A percentile compares a stretch with the other conserved stretches of the same genome.
phyloP scores from a whole-genome alignment of 805 yeast species.

The Hanseniaspora thailandica region DNA sequence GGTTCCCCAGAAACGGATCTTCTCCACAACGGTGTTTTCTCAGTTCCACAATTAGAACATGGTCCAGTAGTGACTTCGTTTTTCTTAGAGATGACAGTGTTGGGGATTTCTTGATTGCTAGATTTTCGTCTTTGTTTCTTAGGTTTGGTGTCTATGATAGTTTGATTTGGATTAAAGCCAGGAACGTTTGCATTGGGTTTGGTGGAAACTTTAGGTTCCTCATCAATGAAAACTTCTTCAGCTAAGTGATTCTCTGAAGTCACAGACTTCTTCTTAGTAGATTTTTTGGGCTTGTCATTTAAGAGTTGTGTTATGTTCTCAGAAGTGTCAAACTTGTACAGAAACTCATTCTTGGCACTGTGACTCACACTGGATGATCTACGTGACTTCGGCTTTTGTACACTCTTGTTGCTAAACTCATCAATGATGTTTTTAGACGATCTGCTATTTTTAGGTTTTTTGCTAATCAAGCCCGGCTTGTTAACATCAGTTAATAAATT shows the following conservation, averaged over 20 bases:
- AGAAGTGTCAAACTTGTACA: not conserved
- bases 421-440: not conserved
- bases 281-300: not conserved
- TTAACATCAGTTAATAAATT: not conserved
- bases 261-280: not conserved
- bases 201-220: not conserved
- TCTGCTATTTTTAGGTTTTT: not conserved
- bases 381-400: slow-evolving; percentile 12
- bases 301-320: not conserved
- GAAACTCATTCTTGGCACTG: not conserved
- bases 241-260: not conserved
- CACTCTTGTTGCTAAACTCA: not conserved
- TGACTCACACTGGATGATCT: slow-evolving; percentile 7
- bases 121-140: not conserved
- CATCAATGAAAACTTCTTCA: not conserved
- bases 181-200: not conserved
- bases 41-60: slow-evolving; percentile 82
- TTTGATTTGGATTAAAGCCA: not conserved
- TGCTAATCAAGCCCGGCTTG: not conserved
- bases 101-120: not conserved
- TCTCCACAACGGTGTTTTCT: slow-evolving; percentile 88
- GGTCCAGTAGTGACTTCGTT: slow-evolving; percentile 16
- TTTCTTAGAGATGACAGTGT: not conserved
- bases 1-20: slow-evolving; percentile 84
- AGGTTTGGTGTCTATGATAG: not conserved